phyloP scores from a whole-genome alignment of 805 yeast species.

The Pichia deserticola region DNA sequence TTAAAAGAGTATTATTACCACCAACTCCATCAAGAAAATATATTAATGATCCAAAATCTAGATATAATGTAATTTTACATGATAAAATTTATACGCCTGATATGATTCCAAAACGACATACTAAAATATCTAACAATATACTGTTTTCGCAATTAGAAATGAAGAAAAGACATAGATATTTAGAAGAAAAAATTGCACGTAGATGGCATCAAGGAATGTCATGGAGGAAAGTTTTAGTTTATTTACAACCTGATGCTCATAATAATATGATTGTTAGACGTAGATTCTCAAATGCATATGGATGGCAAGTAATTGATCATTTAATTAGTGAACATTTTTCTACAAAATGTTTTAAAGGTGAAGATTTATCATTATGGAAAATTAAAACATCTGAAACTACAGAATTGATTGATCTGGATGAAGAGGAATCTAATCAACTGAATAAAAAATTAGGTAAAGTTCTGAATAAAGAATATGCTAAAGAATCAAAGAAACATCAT shows the following conservation, averaged over 20 bases:
- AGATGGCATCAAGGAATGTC: constrained; percentile 76
- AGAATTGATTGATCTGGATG: constrained; percentile 5
- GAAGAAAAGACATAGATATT: constrained; percentile 33
- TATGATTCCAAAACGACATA: constrained; percentile 23
- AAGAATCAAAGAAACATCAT: constrained; percentile 11
- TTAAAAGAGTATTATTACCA: constrained; percentile 68
- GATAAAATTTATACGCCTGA: constrained; percentile 75
- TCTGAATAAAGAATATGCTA: constrained; percentile 29
- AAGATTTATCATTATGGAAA: constrained; percentile 18
- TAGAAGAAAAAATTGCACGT: constrained; percentile 79
- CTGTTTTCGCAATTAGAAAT: constrained; percentile 20
- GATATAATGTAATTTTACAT: constrained; percentile 65
- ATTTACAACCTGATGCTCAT: constrained; percentile 87
- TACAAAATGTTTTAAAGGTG: constrained; percentile 15
- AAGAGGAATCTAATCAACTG: constrained; percentile 8
- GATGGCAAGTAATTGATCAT: constrained; percentile 90
- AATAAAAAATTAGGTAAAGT: constrained; percentile 20
- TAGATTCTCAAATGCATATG: constrained; percentile 85
- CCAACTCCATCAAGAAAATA: constrained; percentile 69
- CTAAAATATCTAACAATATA: constrained; percentile 23
- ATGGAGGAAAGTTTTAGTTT: constrained; percentile 90
- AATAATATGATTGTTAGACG: constrained; percentile 87
- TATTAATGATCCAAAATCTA: constrained; percentile 55
- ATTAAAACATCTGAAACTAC: constrained; percentile 13
- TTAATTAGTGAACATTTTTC: constrained; percentile 61